phyloP scores from a whole-genome alignment of 352 stramenopile genomes.

The Pythium phragmitis region DNA sequence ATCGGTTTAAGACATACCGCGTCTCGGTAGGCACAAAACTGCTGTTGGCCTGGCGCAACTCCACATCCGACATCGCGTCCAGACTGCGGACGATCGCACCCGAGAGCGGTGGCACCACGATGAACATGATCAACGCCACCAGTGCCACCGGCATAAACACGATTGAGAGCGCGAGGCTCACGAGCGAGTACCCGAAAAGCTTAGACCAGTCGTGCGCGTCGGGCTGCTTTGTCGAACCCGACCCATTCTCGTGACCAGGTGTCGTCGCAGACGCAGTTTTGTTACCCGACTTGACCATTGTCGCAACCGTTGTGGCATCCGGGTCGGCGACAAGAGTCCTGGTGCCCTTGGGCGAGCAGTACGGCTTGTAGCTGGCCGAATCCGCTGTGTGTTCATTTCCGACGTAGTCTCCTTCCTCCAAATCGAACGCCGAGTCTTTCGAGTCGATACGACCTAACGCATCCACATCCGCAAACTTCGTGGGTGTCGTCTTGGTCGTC shows the following conservation, averaged over 20 bases:
- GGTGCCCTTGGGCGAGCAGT: slow-evolving; percentile 50
- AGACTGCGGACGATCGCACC: slow-evolving; percentile 50
- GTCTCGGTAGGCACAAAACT: slow-evolving; percentile 46
- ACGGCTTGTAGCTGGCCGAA: slow-evolving; percentile 44
- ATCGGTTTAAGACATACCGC: slow-evolving; percentile 56
- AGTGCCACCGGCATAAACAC: slow-evolving; percentile 59
- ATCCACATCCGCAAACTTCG: slow-evolving; percentile 38
- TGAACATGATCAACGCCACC: slow-evolving; percentile 51
- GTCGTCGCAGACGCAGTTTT: slow-evolving; percentile 16
- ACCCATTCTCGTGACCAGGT: background rate
- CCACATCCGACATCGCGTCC: slow-evolving; percentile 72
- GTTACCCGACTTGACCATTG: slow-evolving; percentile 27
- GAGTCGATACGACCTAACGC: slow-evolving; percentile 47
- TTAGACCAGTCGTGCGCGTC: slow-evolving; percentile 53
- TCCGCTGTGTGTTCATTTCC: slow-evolving; percentile 1
- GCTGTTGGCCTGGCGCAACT: slow-evolving; percentile 75
- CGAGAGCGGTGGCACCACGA: slow-evolving; percentile 57
- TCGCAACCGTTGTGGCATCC: slow-evolving; percentile 19
- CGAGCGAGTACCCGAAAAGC: slow-evolving; percentile 60
- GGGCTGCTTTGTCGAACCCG: slow-evolving; percentile 1
- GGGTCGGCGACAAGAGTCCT: slow-evolving; percentile 15
- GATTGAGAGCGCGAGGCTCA: slow-evolving; percentile 53
- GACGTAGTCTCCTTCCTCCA: slow-evolving; percentile 26
- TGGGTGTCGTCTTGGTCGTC: slow-evolving; percentile 23
- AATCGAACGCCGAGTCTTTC: slow-evolving; percentile 53